Base-by-base conservation (phyloP, 176 grass and related monocot species). In the Panicum miliaceum region DNA sequence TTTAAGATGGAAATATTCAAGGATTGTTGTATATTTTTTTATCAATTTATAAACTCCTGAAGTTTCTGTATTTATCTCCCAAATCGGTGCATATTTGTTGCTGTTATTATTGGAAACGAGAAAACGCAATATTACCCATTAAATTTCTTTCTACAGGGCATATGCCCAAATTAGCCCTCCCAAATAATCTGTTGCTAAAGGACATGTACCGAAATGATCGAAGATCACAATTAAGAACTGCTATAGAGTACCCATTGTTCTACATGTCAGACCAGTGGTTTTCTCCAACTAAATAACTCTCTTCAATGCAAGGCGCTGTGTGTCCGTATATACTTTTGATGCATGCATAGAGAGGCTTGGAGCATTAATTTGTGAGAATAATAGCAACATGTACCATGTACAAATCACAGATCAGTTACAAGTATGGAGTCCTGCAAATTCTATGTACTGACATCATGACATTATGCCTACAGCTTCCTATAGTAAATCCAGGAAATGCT, bases 401-500 rank as follows among this genome's bases (percentile, higher is more conserved):
- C 16, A 59, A 38, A 71, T 38, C 42, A 62, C 16, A 59, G 27
- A 71, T 38, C 42, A 63, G 20, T 46, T 47, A 79, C 18, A 61
- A 48, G 12, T 63, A 80, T 53, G 81, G 36, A 67, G 51, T 79
- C 59, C 41, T 64, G 58, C 3, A 47, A 48, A 79, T 64, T 36
- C 77, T 50, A 59, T 79, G 26, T 27, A 23, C 56, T 25, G 22
- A 59, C 57, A 15, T 53, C 57, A 60, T 59, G 57, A 25, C 26
- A 60, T 60, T 60, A 79, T 47, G 12, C 12, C 42, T 68, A 20
- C 70, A 81, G 50, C 80, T 87, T 45, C 70, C 64, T 15, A 10
- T 81, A 8, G 52, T 64, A 46, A 79, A 80, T 79, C 37, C 54
- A 52, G 54, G 62, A 72, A 50, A 4, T 65, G 12, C 27, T 36